Evolutionary conservation across 768 basidiomycete genomes (phyloP).

Genomic region (Strobilomyces echinocephalus): DNA sequence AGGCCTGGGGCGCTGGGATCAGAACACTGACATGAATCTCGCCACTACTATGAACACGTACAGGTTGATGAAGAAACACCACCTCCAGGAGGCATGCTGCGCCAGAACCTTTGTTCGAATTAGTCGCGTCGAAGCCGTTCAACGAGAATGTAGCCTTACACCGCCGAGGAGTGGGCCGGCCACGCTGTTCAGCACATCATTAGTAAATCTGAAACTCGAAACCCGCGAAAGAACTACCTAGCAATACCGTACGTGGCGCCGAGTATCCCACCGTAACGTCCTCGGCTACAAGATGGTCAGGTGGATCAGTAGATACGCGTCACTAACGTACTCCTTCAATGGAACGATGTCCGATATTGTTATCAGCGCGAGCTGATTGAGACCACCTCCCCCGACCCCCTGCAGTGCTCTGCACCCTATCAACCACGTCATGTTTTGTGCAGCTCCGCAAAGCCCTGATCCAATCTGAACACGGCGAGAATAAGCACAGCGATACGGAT

Average conservation of each 20-base stretch:
- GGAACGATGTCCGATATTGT: conserved; percentile 82
- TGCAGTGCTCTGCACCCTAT: conserved; percentile 74
- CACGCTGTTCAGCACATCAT: conserved; percentile 37
- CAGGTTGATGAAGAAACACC: conserved; percentile 80
- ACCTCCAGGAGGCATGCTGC: conserved; percentile 74
- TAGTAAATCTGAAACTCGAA: neutral
- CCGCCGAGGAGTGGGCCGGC: conserved; percentile 80
- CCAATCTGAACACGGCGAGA: conserved; percentile 49
- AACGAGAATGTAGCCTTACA: conserved; percentile 37
- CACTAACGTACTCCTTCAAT: conserved; percentile 51
- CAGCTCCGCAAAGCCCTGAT: conserved; percentile 76
- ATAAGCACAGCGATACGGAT: neutral
- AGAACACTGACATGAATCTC: conserved; percentile 21
- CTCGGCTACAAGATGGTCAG: conserved; percentile 45
- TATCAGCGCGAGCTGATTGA: conserved; percentile 71
- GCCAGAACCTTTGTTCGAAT: conserved; percentile 48
- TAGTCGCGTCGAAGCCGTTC: neutral
- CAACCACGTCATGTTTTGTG: conserved; percentile 74
- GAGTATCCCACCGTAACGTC: conserved; percentile 69
- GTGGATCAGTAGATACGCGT: neutral
- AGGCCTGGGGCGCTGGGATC: conserved; percentile 40
- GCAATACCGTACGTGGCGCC: conserved; percentile 77
- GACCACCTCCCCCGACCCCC: conserved; percentile 15
- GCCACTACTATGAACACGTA: conserved; percentile 41
- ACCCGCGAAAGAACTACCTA: conserved; percentile 26